A percentile compares a stretch with the other conserved stretches of the same genome.
Evolutionary conservation across 2,329 filamentous ascomycete genomes (phyloP).

Genomic region (Botryotinia calthae): DNA sequence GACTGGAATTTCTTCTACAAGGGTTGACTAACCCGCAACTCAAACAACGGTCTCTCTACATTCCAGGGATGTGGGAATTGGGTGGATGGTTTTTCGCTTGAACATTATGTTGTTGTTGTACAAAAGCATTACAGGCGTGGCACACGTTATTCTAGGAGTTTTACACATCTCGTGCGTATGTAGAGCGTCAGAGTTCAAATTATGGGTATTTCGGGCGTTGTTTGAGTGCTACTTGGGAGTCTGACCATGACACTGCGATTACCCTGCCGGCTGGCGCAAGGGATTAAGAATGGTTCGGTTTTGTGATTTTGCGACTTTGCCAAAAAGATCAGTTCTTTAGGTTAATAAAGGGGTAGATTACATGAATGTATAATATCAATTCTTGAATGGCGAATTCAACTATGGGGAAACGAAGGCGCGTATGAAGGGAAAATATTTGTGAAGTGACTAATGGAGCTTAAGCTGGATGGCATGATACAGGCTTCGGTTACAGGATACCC

Average conservation of each 20-base stretch:
- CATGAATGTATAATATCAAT: background rate
- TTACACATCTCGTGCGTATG: background rate
- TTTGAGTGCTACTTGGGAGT: background rate
- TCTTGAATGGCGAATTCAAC: background rate
- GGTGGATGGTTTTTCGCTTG: slow-evolving; percentile 72
- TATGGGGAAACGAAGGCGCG: background rate
- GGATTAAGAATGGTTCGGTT: background rate
- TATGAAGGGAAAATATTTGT: background rate
- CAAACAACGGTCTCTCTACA: slow-evolving; percentile 62
- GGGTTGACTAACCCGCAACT: slow-evolving; percentile 63
- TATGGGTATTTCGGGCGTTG: background rate
- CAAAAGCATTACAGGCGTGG: background rate
- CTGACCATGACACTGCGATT: background rate
- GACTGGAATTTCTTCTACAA: slow-evolving; percentile 64
- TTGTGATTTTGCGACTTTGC: background rate
- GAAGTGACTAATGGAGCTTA: background rate
- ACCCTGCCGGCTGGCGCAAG: background rate
- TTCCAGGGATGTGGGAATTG: slow-evolving; percentile 71
- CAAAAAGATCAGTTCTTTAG: background rate
- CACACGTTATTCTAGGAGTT: background rate
- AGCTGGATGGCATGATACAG: background rate
- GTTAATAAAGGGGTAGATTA: background rate
- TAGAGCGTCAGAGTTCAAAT: background rate
- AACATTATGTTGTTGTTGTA: background rate
- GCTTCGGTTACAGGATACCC: background rate